Evolutionary conservation across 2,329 filamentous ascomycete genomes (phyloP), one percentile per base, ranked within the genome.

Genomic region (Ilyonectria robusta): DNA sequence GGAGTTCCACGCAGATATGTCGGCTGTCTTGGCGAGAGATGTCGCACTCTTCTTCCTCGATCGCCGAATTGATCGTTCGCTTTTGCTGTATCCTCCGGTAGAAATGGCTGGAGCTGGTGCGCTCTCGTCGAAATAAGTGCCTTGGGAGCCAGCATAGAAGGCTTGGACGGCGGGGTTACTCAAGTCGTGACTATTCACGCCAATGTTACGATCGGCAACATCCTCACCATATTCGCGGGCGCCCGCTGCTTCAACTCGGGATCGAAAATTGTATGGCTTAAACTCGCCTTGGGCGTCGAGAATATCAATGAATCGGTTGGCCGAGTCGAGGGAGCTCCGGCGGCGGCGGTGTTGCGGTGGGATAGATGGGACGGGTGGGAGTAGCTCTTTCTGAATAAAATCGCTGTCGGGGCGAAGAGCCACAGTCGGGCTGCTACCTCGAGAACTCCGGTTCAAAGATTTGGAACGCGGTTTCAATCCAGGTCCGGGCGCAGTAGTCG

Each of bases 161-260:
- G 79, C 78, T 29, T 78, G 77, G 0, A 80, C 78, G 11, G 78
- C 78, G 11, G 74, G 62, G 2, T 80, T 81, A 8, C 77, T 71
- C 6, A 82, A 67, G 58, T 81, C 71, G 40, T 77, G 37, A 2
- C 74, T 72, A 23, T 81, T 85, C 26, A 80, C 75, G 4, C 76
- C 78, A 51, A 89, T 80, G 67, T 92, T 92, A 37, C 90, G 83
- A 69, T 91, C 88, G 2, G 88, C 89, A 2, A 91, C 88, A 74
- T 91, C 89, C 75, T 92, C 90, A n/a, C 86, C 89, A 70, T 89
- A 91, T 56, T 87, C 84, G 48, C 84, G 82, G 0, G 81, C 80
- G 1, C 88, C 88, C 0, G 86, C 75, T 1, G 88, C 87, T 61
- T 83, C 77, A 3, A 89, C 72, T 17, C 87, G 82, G 10, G 80